Evolutionary conservation across 1,284 basidiomycete genomes (phyloP), one percentile per base, ranked within the genome.

Genomic region (Moniliophthora roreri): DNA sequence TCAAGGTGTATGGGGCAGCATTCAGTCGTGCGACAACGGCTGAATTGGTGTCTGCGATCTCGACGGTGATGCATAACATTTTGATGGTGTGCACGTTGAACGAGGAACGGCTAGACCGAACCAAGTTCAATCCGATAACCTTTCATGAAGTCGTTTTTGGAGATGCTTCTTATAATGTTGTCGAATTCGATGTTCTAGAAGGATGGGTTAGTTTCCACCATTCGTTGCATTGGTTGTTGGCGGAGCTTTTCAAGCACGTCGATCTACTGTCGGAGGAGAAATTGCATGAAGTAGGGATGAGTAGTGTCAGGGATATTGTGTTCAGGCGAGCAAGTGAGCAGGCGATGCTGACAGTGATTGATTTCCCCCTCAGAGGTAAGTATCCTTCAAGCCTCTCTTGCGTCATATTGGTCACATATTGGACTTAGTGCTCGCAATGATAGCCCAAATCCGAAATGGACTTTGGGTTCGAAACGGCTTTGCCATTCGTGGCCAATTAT

Each of bases 401-500:
- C n/a, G n/a, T 58, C 51, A 21, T 15, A 26, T 38, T 50, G 8
- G 48, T 34, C 16, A 47, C 15, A 46, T 34, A 42, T 36, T 42
- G n/a, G 23, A 15, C 48, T 2, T 57, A 95, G 93, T 93, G 4
- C 75, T 93, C 18, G 81, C 88, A 0, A 91, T 94, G 80, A 87
- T 98, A 34, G 93, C 96, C 0, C 97, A 99, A 69, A 95, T 98
- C 51, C 85, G 95, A 15, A 90, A 93, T 1, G 95, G 95, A 2
- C 80, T 98, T 18, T 99, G 97, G 97, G 95, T 98, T 3, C 89
- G 96, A 50, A 99, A 99, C 62, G 97, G 97, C 2, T 93, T 95
- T 62, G 91, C 91, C 5, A 95, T 99, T 61, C 88, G 96, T 1
- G 93, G 93, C 1, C 97, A 99, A 67, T 80, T 95, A n/a, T 79